Evolutionary conservation across 805 yeast species (phyloP), one percentile per base, ranked within the genome.

Genomic region (Yamadazyma tumulicola): DNA sequence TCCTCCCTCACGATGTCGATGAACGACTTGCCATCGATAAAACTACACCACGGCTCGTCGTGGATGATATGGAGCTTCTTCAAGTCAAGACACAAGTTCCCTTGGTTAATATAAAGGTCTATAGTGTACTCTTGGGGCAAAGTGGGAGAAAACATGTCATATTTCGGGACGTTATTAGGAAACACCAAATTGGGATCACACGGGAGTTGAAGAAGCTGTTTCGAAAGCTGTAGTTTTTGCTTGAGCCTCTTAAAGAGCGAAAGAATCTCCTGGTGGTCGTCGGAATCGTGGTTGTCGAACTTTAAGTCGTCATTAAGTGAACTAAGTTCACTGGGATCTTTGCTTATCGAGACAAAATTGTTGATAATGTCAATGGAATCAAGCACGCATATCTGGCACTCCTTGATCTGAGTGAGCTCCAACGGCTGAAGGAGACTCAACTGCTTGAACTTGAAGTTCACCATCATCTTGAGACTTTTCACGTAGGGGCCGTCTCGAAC

Each of bases 31-130:
- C 77, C 77, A 3, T 48, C 34, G 5, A 79, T 67, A 8, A 34
- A 16, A 4, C 67, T 58, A 39, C 72, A 59, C 89, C 89, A 83
- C 1, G 89, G 89, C 38, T 61, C 64, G 40, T 72, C 77, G 0
- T 67, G 67, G 6, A 81, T 69, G 15, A 57, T 57, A 21, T 58
- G 62, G 23, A 81, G 49, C 33, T 70, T 69, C 48, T 76, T 74
- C 37, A 80, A 56, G 35, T 81, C 88, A 5, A 81, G 55, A 16
- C 80, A 67, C 3, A 81, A 51, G 47, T 83, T 88, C 14, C 81
- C 77, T 51, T 77, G 81, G 42, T 71, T 66, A 15, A 81, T 57
- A 35, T 73, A 74, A 18, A 81, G 46, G 47, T 83, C 91, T 26
- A 81, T 50, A 2, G 80, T 60, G 4, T 79, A 59, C 8, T 60